Conservation (phyloP, 768 basidiomycete species). For the Xerocomellus chrysenteron region DNA sequence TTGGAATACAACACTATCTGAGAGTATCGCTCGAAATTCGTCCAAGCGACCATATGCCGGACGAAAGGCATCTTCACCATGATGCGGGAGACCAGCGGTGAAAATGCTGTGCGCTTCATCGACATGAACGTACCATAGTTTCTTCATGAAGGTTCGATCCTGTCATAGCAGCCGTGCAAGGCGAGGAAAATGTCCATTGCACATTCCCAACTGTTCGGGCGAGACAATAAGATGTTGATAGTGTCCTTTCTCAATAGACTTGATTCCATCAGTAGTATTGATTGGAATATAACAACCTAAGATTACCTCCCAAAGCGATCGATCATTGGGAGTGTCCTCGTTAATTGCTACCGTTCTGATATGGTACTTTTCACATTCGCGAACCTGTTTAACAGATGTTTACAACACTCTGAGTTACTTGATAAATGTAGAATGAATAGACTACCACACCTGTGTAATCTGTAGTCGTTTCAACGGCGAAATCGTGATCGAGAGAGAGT, state of each 20-base stretch:
- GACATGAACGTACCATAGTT: not conserved
- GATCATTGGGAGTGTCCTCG: constrained; percentile 4
- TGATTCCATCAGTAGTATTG: not conserved
- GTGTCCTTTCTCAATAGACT: not conserved
- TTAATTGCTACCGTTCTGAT: constrained; percentile 6
- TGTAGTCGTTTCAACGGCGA: not conserved
- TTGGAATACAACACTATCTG: too few species aligned
- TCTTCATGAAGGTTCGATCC: not conserved
- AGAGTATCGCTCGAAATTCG: not conserved
- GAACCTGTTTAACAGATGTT: too few species aligned
- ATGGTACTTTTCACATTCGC: not conserved
- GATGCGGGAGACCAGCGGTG: not conserved
- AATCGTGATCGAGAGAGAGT: not conserved
- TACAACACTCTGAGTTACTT: too few species aligned
- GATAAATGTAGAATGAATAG: too few species aligned
- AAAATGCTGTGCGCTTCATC: constrained; percentile 8
- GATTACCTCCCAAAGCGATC: not conserved
- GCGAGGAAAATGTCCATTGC: not conserved
- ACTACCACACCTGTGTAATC: not conserved
- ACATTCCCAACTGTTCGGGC: constrained; percentile 1
- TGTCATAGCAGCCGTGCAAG: not conserved
- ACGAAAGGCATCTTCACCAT: not conserved
- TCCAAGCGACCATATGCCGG: not conserved
- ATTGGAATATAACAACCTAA: not conserved
- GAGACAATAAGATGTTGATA: constrained; percentile 6